These are phyloP conservation scores for Phytophthora constricta DNA, from an alignment of 352 stramenopile species.

Conservation along the genomic window DNA sequence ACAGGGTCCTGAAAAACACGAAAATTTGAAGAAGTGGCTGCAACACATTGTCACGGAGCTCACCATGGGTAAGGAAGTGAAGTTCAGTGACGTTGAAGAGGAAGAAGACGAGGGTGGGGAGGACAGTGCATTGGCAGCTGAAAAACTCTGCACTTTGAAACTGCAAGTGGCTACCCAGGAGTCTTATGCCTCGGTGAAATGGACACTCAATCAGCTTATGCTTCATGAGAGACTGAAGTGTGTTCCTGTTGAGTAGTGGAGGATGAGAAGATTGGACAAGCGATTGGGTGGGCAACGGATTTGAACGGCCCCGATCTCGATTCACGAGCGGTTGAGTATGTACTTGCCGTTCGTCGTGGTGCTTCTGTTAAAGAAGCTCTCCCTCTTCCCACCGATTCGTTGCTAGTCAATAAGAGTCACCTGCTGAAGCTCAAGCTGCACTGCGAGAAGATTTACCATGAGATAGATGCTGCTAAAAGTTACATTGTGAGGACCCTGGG, in stretches of 20 bases:
- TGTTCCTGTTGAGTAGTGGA: slow-evolving; percentile 27
- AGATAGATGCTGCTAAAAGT: slow-evolving; percentile 14
- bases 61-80: slow-evolving; percentile 14
- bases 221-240: slow-evolving; percentile 24
- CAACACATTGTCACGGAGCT: slow-evolving; percentile 27
- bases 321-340: slow-evolving; percentile 15
- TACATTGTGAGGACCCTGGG: slow-evolving; percentile 23
- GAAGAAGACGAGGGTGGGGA: slow-evolving; percentile 14
- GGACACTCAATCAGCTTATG: slow-evolving; percentile 31
- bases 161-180: slow-evolving; percentile 6
- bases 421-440: slow-evolving; percentile 23
- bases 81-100: slow-evolving; percentile 21
- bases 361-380: slow-evolving; percentile 18
- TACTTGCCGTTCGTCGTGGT: slow-evolving; percentile 19
- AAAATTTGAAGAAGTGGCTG: slow-evolving; percentile 31
- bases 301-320: slow-evolving; percentile 8
- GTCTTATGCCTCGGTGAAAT: slow-evolving; percentile 29
- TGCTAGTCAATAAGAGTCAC: slow-evolving; percentile 12
- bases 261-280: neutral
- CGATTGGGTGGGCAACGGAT: neutral
- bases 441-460: slow-evolving; percentile 20
- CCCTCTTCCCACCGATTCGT: slow-evolving; percentile 4
- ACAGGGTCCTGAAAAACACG: neutral
- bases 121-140: slow-evolving; percentile 4
- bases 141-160: slow-evolving; percentile 10